Evolutionary conservation across 768 basidiomycete genomes (phyloP), one percentile per base, ranked within the genome.

Genomic region (Russula dissimulans): DNA sequence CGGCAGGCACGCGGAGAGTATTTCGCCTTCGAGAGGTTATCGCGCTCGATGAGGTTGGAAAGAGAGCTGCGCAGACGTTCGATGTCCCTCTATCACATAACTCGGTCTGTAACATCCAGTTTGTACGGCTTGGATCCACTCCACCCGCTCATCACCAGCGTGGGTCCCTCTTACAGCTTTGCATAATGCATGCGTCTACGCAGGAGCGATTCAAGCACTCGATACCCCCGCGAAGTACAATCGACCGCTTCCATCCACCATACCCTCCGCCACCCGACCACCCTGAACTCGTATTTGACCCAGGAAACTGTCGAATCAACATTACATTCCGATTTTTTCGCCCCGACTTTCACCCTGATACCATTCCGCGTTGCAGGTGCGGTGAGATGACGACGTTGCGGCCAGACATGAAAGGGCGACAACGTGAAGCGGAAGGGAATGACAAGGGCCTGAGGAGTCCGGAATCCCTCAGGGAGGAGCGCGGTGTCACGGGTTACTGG

Each of bases 321-420:
- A 85, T 92, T 58, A 92, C 90, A 0, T 92, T 92, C 69, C 79
- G 91, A 15, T 92, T 92, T 68, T 92, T 86, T 65, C 80, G 91
- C 56, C 91, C 91, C 6, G 90, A 92, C 71, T 92, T 87, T 69
- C 75, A 76, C 26, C 80, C 90, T 4, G 68, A 74, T 26, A 82
- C 73, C 42, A 89, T 81, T 1, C 90, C 90, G 1, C 77, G 77
- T 46, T 92, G 91, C 67, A 81, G 84, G 65, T 92, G 90, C 67
- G 81, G 78, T 14, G 74, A 87, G 22, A 87, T 89, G 1, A 84
- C 81, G 10, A 80, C 88, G 44, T 73, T 91, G 52, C 74, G 88
- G 26, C 78, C 89, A 3, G 87, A 91, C 66, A 90, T 91, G 87
- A 91, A 90, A 69, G 83, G 84, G 54, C 73, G 81, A 43, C 79